Percentiles rank a stretch among this genome's conserved stretches.
Conservation (phyloP, 2,329 filamentous ascomycete species). For the Periconia digitata region DNA sequence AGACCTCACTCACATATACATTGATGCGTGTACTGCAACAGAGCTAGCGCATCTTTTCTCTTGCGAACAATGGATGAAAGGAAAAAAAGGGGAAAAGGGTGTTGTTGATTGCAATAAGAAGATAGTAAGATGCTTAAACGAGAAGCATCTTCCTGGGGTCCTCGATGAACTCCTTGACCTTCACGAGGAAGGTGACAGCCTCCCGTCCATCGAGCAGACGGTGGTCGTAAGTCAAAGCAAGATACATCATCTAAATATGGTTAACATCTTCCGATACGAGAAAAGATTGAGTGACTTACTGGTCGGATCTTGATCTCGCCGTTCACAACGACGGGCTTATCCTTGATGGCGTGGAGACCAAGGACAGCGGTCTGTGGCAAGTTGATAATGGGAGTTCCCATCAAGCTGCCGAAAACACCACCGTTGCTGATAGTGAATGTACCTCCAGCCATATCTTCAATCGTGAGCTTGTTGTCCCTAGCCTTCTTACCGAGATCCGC, state of each 20-base stretch:
- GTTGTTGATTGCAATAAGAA: no score
- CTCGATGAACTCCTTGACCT: constrained; percentile 97
- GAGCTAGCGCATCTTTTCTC: background rate
- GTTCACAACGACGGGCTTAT: constrained; percentile 84
- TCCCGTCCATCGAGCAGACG: constrained; percentile 92
- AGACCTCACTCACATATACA: background rate
- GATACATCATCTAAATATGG: constrained; percentile 81
- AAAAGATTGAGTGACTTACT: constrained; percentile 42
- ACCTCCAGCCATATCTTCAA: constrained; percentile 98
- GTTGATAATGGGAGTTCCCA: constrained; percentile 99
- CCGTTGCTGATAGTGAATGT: constrained; percentile 98
- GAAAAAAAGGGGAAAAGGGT: background rate
- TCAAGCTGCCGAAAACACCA: constrained; percentile 93
- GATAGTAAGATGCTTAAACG: constrained; percentile 12
- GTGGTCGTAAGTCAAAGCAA: constrained; percentile 97
- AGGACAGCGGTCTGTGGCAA: constrained; percentile 88
- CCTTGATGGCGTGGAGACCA: constrained; percentile 95
- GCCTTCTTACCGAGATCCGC: constrained; percentile 97
- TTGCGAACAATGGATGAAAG: background rate
- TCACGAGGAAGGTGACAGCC: constrained; percentile 93
- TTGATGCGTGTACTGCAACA: background rate
- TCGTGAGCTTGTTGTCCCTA: constrained; percentile 92
- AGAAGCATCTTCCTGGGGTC: constrained; percentile 91
- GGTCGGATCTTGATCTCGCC: constrained; percentile 94
- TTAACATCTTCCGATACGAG: constrained; percentile 10